Evolutionary conservation across 1,284 basidiomycete genomes (phyloP), one percentile per base, ranked within the genome.

Genomic region (Ustilago loliicola): DNA sequence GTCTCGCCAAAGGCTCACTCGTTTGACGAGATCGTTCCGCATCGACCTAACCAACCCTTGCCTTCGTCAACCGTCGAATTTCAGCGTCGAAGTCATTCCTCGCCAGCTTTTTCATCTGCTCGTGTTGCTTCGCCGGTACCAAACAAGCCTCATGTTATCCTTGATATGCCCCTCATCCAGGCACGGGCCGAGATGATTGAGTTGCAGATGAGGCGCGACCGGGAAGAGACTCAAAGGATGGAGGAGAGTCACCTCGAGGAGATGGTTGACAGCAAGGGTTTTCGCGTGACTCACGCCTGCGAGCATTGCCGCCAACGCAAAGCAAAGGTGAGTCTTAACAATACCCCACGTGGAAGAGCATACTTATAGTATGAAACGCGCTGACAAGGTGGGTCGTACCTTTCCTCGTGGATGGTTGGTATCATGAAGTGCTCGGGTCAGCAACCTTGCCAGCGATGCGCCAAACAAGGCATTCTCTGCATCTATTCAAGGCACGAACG

Each of bases 231-330:
- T 1, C 59, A 72, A 19, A 40, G 61, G 7, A 23, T 60, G 1
- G 50, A 62, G 0, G 68, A 71, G 25, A 67, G 60, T 15, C 72
- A 78, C 23, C 54, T 63, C 13, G 64, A 60, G 10, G 64, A 74
- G 42, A 67, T 72, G 66, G 58, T 59, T 13, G 72, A 74, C 29
- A 58, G 25, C 40, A 67, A 48, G 38, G 65, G 55, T 2, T 45
- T 66, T 29, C 67, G 76, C 2, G 67, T 63, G 1, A 68, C 67
- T 11, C 76, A 74, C 42, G 76, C 76, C 30, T 78, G 76, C 42
- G 76, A 78, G 29, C 65, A 68, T 32, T 78, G 76, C 29, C 53
- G 76, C 0, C 59, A 71, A 17, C 53, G 76, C 2, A 78, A 78
- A 48, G 76, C 76, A 17, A 78, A 78, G 57, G 76, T 74, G 21